Evolutionary conservation across 768 basidiomycete genomes (phyloP).

Genomic region (Pulveroboletus sp.): DNA sequence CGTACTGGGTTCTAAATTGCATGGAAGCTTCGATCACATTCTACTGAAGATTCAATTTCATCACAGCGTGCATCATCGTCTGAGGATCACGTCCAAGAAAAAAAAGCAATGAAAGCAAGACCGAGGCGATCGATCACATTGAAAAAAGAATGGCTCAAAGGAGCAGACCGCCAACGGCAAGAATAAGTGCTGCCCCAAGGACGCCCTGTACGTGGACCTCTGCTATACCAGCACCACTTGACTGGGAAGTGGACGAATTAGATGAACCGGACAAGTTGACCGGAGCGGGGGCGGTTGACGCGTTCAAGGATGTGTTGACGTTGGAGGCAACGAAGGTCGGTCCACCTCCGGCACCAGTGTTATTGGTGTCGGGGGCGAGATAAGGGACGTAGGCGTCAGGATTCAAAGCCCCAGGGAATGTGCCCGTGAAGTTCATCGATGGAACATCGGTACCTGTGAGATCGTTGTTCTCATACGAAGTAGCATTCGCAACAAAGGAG

Average conservation of each 20-base stretch:
- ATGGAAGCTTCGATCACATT: no score
- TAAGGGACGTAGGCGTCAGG: conserved; percentile 39
- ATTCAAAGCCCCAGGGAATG: conserved; percentile 43
- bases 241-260: no score
- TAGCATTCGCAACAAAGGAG: conserved; percentile 43
- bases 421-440: conserved; percentile 43
- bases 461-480: conserved; percentile 43
- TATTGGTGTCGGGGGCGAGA: conserved; percentile 39
- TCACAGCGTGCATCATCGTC: no score
- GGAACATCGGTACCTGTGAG: conserved; percentile 20
- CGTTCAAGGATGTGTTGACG: conserved; percentile 35
- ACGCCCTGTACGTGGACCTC: conserved; percentile 4
- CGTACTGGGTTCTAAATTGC: no score
- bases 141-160: no score
- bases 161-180: conserved; percentile 3
- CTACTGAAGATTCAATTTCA: no score
- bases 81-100: no score
- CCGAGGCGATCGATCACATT: no score
- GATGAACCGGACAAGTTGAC: conserved; percentile 41
- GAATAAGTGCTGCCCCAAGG: conserved; percentile 8
- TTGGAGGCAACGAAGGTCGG: conserved; percentile 36
- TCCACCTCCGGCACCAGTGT: conserved; percentile 41
- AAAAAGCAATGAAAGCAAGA: no score
- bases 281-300: conserved; percentile 34
- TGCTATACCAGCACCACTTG: not conserved